These are phyloP conservation scores for Mycosphaerelloides madeirae DNA, from an alignment of 2,329 filamentous ascomycete species.

Conservation along the genomic window DNA sequence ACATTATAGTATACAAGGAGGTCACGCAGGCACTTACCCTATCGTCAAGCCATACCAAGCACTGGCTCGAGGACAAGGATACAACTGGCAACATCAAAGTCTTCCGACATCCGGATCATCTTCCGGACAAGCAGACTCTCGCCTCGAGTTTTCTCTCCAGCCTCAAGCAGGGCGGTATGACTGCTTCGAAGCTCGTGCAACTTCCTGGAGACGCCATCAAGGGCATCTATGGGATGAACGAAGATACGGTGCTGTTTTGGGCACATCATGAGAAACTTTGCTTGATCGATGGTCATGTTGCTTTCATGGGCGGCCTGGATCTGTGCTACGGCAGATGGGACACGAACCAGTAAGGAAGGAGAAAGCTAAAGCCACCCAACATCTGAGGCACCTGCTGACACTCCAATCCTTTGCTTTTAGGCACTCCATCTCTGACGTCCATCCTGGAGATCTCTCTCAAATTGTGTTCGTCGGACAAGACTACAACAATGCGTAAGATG, in stretches of 20 bases:
- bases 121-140: conserved; percentile 66
- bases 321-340: conserved; percentile 85
- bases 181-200: conserved; percentile 54
- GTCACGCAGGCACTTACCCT: conserved; percentile 49
- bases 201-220: conserved; percentile 70
- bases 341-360: conserved; percentile 66
- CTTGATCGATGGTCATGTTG: conserved; percentile 69
- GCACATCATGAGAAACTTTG: conserved; percentile 91
- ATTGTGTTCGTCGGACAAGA: conserved; percentile 87
- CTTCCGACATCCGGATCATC: conserved; percentile 85
- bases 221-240: conserved; percentile 73
- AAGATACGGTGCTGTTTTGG: conserved; percentile 83
- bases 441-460: conserved; percentile 68
- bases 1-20: conserved; percentile 90
- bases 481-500: conserved; percentile 57
- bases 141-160: conserved; percentile 53
- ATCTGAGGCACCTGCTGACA: too few relatives aligned
- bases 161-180: conserved; percentile 54
- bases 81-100: conserved; percentile 76
- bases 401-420: too few relatives aligned
- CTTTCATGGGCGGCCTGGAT: conserved; percentile 89
- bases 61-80: conserved; percentile 62
- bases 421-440: conserved; percentile 80
- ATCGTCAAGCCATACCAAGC: conserved; percentile 70
- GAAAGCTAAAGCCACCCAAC: too few relatives aligned